A percentile compares a stretch with the other conserved stretches of the same genome.
Evolutionary conservation across 1,284 basidiomycete genomes (phyloP).

Genomic region (Macrocystidia cucumis): DNA sequence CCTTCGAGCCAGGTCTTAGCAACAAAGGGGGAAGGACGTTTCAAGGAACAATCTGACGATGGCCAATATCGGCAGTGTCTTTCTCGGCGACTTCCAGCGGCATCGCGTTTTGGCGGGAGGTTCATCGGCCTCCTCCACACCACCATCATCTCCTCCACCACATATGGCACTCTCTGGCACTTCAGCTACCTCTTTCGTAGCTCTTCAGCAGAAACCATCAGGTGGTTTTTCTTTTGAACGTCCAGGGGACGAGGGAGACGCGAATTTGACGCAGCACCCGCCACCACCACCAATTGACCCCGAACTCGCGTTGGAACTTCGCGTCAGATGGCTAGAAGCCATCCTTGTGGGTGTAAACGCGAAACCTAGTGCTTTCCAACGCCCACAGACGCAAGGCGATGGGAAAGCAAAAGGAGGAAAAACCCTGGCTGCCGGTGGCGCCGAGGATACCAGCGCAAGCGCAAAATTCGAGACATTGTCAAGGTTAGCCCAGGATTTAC

Average conservation of each 20-base stretch:
- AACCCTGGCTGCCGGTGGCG: no score
- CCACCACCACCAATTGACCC: conserved; percentile 45
- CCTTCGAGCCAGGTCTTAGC: no score
- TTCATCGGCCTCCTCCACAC: conserved; percentile 56
- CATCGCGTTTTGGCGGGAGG: conserved; percentile 52
- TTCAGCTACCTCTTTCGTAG: conserved; percentile 9
- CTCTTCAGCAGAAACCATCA: conserved; percentile 2
- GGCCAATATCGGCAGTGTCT: conserved; percentile 64
- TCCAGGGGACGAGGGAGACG: conserved; percentile 12
- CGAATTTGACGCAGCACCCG: conserved; percentile 9
- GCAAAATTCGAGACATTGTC: conserved; percentile 50
- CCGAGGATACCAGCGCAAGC: no score
- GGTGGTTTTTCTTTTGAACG: no score
- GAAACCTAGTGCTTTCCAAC: no score
- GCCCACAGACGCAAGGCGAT: conserved; percentile 21
- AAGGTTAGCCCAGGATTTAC: conserved; percentile 51
- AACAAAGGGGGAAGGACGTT: no score
- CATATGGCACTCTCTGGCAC: conserved; percentile 15
- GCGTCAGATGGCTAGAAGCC: conserved; percentile 71
- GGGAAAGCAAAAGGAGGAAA: conserved; percentile 22
- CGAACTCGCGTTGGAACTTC: conserved; percentile 57
- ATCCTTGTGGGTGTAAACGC: conserved; percentile 59
- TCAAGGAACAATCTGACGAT: conserved; percentile 21
- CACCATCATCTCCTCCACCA: conserved; percentile 26
- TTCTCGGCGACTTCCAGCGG: conserved; percentile 64